These are phyloP conservation scores for Blastomyces emzantsi DNA, from an alignment of 2,329 filamentous ascomycete species.

Conservation along the genomic window DNA sequence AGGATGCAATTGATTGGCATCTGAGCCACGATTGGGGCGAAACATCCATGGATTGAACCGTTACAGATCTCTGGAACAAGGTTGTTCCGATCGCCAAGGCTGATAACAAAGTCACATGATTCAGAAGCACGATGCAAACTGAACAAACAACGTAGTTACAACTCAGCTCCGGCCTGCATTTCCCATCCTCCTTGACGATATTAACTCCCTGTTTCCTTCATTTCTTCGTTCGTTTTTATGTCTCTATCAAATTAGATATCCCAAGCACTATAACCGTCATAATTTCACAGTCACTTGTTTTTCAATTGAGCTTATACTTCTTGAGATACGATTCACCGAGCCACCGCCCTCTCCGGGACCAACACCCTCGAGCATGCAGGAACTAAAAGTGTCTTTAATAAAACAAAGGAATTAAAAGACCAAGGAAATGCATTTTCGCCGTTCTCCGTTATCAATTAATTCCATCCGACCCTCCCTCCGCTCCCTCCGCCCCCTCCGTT, in stretches of 20 bases:
- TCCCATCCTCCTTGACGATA: neutral
- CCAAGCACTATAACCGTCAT: neutral
- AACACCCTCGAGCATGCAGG: neutral
- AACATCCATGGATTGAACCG: too few relatives aligned
- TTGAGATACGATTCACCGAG: too few relatives aligned
- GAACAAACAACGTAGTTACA: neutral
- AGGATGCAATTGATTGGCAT: neutral
- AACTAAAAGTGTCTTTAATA: neutral
- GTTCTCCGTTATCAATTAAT: neutral
- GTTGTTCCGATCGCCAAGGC: too few relatives aligned
- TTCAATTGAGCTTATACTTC: neutral
- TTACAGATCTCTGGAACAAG: too few relatives aligned
- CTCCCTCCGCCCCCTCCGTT: neutral
- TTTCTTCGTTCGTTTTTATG: neutral
- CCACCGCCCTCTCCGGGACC: too few relatives aligned
- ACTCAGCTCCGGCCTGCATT: neutral
- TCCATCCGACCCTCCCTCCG: neutral
- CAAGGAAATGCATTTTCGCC: neutral
- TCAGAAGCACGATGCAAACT: neutral
- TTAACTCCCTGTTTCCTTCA: neutral
- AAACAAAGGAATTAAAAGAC: neutral
- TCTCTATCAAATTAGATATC: neutral
- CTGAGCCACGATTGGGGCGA: neutral
- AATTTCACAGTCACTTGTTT: neutral
- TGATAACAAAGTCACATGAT: neutral